phyloP scores from a whole-genome alignment of 345 rosid genomes.

The Punica granatum region DNA sequence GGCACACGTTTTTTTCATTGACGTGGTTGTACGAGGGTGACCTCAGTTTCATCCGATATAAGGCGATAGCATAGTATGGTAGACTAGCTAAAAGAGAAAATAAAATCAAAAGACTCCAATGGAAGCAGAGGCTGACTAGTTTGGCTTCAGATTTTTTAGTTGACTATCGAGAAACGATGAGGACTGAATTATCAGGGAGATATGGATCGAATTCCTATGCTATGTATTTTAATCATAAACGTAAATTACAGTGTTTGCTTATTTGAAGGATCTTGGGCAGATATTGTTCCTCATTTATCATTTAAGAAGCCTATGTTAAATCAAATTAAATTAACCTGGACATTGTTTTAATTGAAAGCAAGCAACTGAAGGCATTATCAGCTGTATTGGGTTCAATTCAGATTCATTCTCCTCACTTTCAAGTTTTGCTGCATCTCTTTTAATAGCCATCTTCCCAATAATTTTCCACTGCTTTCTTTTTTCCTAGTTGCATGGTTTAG shows the following conservation, averaged over 20 bases:
- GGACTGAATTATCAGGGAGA: too few relatives aligned
- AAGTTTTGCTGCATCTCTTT: background rate
- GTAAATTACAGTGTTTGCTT: background rate
- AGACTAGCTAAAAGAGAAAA: too few relatives aligned
- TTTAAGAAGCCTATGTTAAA: background rate
- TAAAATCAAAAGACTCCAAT: too few relatives aligned
- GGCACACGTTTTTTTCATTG: too few relatives aligned
- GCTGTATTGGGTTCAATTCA: background rate
- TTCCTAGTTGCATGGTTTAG: background rate
- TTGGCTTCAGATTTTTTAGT: too few relatives aligned
- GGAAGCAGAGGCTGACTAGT: too few relatives aligned
- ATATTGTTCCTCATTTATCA: background rate
- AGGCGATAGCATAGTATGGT: too few relatives aligned
- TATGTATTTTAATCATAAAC: background rate
- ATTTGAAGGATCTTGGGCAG: constrained; percentile 1
- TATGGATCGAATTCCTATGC: too few relatives aligned
- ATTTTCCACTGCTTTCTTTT: background rate
- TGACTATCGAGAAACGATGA: too few relatives aligned
- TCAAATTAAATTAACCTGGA: background rate
- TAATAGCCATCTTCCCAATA: background rate
- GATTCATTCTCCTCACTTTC: background rate
- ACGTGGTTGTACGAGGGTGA: too few relatives aligned
- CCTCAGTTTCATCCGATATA: too few relatives aligned
- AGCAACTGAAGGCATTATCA: background rate
- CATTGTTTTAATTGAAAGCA: background rate